A percentile compares a stretch with the other conserved stretches of the same genome.
Conservation (phyloP, 2,329 filamentous ascomycete species). For the Alternaria longipes region DNA sequence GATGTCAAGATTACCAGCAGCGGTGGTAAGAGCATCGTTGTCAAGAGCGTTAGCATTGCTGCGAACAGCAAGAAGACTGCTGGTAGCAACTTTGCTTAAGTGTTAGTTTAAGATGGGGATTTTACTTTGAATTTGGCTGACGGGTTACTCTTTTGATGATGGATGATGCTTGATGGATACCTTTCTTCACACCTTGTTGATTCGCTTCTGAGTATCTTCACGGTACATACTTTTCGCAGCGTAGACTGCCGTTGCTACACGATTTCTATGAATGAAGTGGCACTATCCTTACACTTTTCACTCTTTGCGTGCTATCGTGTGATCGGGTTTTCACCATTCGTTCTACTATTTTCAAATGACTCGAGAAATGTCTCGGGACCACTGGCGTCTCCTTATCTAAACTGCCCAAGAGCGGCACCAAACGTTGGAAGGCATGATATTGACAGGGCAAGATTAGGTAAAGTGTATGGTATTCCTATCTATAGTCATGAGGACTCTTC, state of each 20-base stretch:
- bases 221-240: not conserved
- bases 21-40: slow-evolving; percentile 61
- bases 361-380: no score
- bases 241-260: not conserved
- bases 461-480: no score
- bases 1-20: slow-evolving; percentile 65
- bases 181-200: not conserved
- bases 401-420: no score
- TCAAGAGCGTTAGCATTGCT: slow-evolving; percentile 61
- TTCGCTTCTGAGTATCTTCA: slow-evolving; percentile 1
- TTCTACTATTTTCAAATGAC: not conserved
- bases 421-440: no score
- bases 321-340: not conserved
- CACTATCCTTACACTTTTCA: not conserved
- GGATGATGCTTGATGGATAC: not conserved
- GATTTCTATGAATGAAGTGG: not conserved
- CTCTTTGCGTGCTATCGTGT: not conserved
- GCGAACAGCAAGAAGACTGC: slow-evolving; percentile 37
- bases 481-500: no score
- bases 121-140: not conserved
- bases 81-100: slow-evolving; percentile 43
- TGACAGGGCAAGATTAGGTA: no score
- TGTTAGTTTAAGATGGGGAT: not conserved
- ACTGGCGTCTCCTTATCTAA: no score
- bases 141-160: not conserved